Percentiles rank a stretch among this genome's conserved stretches.
These are phyloP conservation scores for Amaranthus palmeri DNA, from an alignment of 148 eudicot genomes.

Conservation along the genomic window DNA sequence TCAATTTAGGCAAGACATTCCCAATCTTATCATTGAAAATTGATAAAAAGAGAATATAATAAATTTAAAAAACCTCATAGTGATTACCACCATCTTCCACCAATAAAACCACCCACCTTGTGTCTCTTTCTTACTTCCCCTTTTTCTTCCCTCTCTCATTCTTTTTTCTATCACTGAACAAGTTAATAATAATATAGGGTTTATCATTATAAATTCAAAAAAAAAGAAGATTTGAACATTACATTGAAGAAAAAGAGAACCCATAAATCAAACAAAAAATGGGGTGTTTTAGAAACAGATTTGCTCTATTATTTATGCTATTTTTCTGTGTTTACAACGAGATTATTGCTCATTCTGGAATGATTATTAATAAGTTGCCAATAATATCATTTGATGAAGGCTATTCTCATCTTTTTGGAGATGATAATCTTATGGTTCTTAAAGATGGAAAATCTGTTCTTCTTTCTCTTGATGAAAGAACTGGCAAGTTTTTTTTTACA, in stretches of 20 bases:
- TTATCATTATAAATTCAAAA: not conserved
- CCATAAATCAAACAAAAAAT: constrained; percentile 4
- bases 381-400: constrained; percentile 87
- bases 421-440: constrained; percentile 71
- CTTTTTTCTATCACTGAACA: not conserved
- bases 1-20: no score
- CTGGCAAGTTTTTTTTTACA: constrained; percentile 44
- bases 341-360: constrained; percentile 27
- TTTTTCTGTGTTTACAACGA: constrained; percentile 31
- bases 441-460: constrained; percentile 84
- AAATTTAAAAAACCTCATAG: not conserved
- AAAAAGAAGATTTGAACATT: not conserved
- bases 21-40: no score
- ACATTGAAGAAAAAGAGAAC: not conserved
- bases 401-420: constrained; percentile 84
- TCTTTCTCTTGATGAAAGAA: constrained; percentile 79
- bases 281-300: constrained; percentile 16
- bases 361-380: constrained; percentile 35
- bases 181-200: no score
- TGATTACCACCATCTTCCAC: constrained; percentile 17
- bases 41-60: not conserved
- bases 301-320: not conserved
- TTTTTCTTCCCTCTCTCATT: constrained; percentile 4
- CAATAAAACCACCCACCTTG: constrained; percentile 31
- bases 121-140: constrained; percentile 15